A percentile compares a stretch with the other conserved stretches of the same genome.
Conservation (phyloP, 805 yeast species). For the Metschnikowia reukaufii region DNA sequence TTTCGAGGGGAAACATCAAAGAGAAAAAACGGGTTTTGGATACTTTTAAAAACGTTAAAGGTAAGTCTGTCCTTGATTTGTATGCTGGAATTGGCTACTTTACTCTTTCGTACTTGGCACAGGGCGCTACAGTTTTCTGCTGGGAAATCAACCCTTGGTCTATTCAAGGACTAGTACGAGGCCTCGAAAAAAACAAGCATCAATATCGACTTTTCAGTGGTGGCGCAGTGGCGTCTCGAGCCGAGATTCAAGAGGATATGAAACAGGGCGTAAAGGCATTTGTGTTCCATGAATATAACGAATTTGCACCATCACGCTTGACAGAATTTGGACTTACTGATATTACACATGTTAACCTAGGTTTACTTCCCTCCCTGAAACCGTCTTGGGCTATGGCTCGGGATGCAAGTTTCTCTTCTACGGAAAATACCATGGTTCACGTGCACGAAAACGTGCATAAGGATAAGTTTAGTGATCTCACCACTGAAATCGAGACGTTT, state of each 20-base stretch:
- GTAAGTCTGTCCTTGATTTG: slow-evolving; percentile 58
- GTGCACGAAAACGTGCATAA: slow-evolving; percentile 73
- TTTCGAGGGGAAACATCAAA: slow-evolving; percentile 80
- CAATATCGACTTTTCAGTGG: slow-evolving; percentile 5
- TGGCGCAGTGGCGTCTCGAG: slow-evolving; percentile 3
- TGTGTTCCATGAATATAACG: slow-evolving; percentile 67
- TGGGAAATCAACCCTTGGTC: slow-evolving; percentile 92
- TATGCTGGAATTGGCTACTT: slow-evolving; percentile 89
- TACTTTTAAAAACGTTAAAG: slow-evolving; percentile 35
- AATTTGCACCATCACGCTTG: slow-evolving; percentile 45
- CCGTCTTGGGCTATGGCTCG: slow-evolving; percentile 52
- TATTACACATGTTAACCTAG: slow-evolving; percentile 68
- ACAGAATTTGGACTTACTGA: slow-evolving; percentile 14
- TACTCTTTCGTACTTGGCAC: slow-evolving; percentile 61
- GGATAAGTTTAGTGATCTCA: slow-evolving; percentile 38
- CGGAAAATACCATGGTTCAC: slow-evolving; percentile 44
- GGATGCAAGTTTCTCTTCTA: not conserved
- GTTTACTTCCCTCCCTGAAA: slow-evolving; percentile 71
- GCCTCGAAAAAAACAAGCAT: slow-evolving; percentile 48
- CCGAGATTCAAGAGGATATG: not conserved
- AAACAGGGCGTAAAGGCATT: slow-evolving; percentile 34
- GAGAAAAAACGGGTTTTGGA: slow-evolving; percentile 69
- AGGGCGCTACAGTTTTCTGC: slow-evolving; percentile 59
- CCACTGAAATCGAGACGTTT: slow-evolving; percentile 15
- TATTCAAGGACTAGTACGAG: slow-evolving; percentile 63